phyloP scores from a whole-genome alignment of 306 rosid genomes.

The Astragalus glycyphyllos region DNA sequence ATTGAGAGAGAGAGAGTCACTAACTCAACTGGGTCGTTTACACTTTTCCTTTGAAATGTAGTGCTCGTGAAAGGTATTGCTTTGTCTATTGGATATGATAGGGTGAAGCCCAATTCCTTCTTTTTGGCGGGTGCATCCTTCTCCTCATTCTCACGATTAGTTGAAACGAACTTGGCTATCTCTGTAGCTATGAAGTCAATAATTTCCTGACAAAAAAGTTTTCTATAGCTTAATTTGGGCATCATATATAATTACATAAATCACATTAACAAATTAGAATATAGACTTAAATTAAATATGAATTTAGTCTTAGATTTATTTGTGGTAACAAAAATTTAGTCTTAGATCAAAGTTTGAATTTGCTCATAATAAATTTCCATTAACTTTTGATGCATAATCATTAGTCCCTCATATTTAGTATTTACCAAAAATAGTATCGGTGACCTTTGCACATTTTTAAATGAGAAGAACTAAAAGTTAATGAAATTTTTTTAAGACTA shows the following conservation, averaged over 20 bases:
- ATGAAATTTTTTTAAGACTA: no score
- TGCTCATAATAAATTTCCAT: no score
- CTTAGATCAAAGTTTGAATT: no score
- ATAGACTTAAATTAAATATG: neutral
- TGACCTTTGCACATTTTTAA: no score
- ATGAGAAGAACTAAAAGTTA: no score
- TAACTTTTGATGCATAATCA: no score
- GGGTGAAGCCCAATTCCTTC: conserved; percentile 62
- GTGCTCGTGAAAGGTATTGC: conserved; percentile 43
- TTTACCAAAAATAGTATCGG: no score
- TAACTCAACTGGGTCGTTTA: conserved; percentile 66
- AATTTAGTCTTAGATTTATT: no score
- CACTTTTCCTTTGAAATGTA: conserved; percentile 53
- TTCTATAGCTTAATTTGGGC: neutral
- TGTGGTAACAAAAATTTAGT: no score
- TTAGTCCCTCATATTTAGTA: no score
- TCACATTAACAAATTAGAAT: neutral
- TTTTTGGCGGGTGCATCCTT: conserved; percentile 11
- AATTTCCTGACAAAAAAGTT: conserved; percentile 48
- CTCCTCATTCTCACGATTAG: conserved; percentile 43
- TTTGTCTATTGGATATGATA: conserved; percentile 55
- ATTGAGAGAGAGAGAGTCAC: neutral
- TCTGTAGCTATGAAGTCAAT: conserved; percentile 64
- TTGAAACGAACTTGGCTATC: conserved; percentile 58
- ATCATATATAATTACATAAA: neutral